These are phyloP conservation scores for Gremmenia infestans DNA, from an alignment of 2,329 filamentous ascomycete species.

Conservation along the genomic window DNA sequence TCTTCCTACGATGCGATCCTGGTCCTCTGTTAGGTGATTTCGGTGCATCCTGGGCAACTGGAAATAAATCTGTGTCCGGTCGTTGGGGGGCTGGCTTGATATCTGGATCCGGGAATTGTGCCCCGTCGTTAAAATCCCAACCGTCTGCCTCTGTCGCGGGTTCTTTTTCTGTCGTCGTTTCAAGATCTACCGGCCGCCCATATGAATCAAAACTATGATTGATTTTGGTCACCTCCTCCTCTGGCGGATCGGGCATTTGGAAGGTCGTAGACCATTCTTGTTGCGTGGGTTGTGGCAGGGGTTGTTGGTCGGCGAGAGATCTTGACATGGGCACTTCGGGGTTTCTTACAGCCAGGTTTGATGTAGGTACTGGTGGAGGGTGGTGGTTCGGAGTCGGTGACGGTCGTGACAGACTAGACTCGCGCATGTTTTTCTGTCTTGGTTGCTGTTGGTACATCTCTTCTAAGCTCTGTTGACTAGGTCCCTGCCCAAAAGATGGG, in stretches of 20 bases:
- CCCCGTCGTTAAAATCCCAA: conserved; percentile 88
- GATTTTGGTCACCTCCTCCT: conserved; percentile 50
- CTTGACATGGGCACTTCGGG: conserved; percentile 47
- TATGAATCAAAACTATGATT: conserved; percentile 55
- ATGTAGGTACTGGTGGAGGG: conserved; percentile 45
- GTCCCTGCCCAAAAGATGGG: conserved; percentile 40
- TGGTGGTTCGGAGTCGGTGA: conserved; percentile 55
- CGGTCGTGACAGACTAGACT: conserved; percentile 46
- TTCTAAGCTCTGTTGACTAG: conserved; percentile 34
- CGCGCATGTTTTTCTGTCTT: conserved; percentile 54
- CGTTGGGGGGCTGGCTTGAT: conserved; percentile 52
- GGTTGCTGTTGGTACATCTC: conserved; percentile 32
- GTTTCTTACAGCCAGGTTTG: conserved; percentile 34
- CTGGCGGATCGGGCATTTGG: conserved; percentile 25
- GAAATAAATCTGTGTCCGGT: conserved; percentile 85
- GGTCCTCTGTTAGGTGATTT: conserved; percentile 73
- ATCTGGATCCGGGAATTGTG: conserved; percentile 52
- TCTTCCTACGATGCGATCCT: conserved; percentile 71
- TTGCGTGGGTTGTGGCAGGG: conserved; percentile 37
- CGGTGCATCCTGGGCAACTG: conserved; percentile 69
- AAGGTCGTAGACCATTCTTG: conserved; percentile 33
- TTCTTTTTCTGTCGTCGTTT: conserved; percentile 42
- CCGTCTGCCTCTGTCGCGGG: conserved; percentile 58
- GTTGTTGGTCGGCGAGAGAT: conserved; percentile 44
- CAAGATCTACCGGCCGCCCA: conserved; percentile 42